phyloP scores from a whole-genome alignment of 768 basidiomycete species.

The Pilatotrama ljubarskyi region DNA sequence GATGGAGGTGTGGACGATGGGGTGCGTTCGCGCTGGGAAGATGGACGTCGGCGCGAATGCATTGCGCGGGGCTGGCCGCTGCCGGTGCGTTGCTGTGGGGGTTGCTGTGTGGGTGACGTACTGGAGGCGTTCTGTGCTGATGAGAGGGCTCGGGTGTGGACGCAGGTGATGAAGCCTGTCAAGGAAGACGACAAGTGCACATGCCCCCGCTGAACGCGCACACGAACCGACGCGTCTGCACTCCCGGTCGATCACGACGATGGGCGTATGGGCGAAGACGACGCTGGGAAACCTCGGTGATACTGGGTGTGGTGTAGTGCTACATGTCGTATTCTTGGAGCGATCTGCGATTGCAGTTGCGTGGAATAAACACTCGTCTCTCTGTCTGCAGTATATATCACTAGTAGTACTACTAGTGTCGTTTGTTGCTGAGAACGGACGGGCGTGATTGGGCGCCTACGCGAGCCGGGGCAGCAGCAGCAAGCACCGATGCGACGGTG shows the following conservation, averaged over 20 bases:
- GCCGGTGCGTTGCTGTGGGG: constrained; percentile 9
- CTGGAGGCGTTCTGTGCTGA: constrained; percentile 22
- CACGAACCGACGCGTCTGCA: not conserved
- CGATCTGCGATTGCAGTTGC: not conserved
- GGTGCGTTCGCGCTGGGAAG: not conserved
- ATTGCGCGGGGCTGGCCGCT: not conserved
- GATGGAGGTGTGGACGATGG: not conserved
- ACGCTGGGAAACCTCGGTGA: constrained; percentile 23
- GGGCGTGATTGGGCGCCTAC: constrained; percentile 18
- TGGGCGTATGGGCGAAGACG: not conserved
- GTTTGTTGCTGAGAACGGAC: not conserved
- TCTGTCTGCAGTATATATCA: no score
- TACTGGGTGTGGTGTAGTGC: constrained; percentile 3
- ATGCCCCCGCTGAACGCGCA: constrained; percentile 35
- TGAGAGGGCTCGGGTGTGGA: constrained; percentile 4
- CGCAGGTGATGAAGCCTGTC: constrained; percentile 50
- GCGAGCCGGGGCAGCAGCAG: not conserved
- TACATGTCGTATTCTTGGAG: constrained; percentile 9
- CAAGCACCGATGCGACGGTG: constrained; percentile 11
- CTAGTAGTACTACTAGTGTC: no score
- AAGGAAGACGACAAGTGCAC: constrained; percentile 51
- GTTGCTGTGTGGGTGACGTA: constrained; percentile 25
- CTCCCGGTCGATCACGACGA: not conserved
- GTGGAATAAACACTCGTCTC: not conserved
- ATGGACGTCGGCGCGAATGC: not conserved